Evolutionary conservation across 2,329 filamentous ascomycete genomes (phyloP).

Genomic region (Chaetomium sp.): DNA sequence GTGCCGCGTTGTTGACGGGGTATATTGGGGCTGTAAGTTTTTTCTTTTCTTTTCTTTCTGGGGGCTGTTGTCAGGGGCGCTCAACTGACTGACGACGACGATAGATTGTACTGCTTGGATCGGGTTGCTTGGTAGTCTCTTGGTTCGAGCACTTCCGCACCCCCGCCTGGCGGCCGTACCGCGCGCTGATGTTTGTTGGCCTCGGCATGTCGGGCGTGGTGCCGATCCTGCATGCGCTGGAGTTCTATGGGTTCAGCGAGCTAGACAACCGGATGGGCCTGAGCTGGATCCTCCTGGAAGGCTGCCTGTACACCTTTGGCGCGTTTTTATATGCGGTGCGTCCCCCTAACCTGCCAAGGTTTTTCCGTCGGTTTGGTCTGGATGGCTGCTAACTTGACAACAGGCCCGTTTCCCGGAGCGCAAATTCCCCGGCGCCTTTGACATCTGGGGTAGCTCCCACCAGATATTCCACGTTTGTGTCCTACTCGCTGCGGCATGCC

Average conservation of each 20-base stretch:
- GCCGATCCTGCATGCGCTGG: slow-evolving; percentile 71
- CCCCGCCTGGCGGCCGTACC: slow-evolving; percentile 74
- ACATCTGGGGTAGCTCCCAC: slow-evolving; percentile 89
- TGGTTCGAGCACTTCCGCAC: slow-evolving; percentile 79
- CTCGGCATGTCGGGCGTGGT: slow-evolving; percentile 80
- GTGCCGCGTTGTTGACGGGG: slow-evolving; percentile 54
- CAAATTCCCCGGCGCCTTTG: slow-evolving; percentile 68
- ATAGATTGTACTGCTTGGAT: slow-evolving; percentile 70
- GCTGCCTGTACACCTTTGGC: slow-evolving; percentile 76
- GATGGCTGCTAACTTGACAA: background rate
- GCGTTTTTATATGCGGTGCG: slow-evolving; percentile 78
- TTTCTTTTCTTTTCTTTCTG: background rate
- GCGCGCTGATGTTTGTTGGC: slow-evolving; percentile 81
- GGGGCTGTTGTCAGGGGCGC: background rate
- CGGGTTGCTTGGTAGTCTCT: slow-evolving; percentile 70
- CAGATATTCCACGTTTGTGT: slow-evolving; percentile 95
- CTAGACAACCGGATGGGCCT: slow-evolving; percentile 72
- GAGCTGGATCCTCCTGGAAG: slow-evolving; percentile 72
- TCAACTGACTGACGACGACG: background rate
- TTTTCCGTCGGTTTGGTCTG: background rate
- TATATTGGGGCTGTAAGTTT: slow-evolving; percentile 69
- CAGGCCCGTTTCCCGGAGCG: slow-evolving; percentile 78
- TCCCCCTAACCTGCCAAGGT: slow-evolving; percentile 11
- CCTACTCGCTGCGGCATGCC: slow-evolving; percentile 70
- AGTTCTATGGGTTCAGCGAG: slow-evolving; percentile 57